These are phyloP conservation scores for Volvariella surrecta DNA, from an alignment of 1,284 basidiomycete species.

Conservation along the genomic window DNA sequence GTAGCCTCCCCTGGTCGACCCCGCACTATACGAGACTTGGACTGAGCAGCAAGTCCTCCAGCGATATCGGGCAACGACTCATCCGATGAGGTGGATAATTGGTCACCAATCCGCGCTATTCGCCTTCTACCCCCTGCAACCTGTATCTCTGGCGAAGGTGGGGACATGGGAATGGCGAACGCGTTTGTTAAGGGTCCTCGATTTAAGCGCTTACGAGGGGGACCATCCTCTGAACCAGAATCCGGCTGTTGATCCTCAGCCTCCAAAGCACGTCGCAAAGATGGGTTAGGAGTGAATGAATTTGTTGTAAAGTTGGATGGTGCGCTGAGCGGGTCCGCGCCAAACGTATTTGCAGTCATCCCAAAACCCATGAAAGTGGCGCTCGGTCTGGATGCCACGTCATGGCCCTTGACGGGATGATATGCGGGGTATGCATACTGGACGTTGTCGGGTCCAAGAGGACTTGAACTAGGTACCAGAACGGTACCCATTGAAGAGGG, in stretches of 20 bases:
- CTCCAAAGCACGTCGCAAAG: constrained; percentile 33
- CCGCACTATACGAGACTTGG: constrained; percentile 45
- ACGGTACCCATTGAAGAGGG: constrained; percentile 38
- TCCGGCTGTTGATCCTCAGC: constrained; percentile 17
- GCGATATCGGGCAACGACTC: constrained; percentile 47
- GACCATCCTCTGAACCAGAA: constrained; percentile 37
- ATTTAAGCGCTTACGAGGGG: constrained; percentile 62
- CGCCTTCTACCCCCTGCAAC: constrained; percentile 42
- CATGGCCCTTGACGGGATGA: constrained; percentile 23
- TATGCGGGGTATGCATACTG: constrained; percentile 28
- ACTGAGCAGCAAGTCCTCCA: constrained; percentile 30
- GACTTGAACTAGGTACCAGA: constrained; percentile 71
- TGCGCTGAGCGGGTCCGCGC: constrained; percentile 47
- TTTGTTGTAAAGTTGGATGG: constrained; percentile 50
- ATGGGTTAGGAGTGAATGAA: constrained; percentile 34
- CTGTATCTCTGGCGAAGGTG: constrained; percentile 50
- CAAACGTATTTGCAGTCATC: constrained; percentile 23
- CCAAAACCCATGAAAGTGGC: constrained; percentile 24
- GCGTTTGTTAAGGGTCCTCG: constrained; percentile 35
- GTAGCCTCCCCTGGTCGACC: constrained; percentile 29
- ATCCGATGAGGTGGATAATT: constrained; percentile 48
- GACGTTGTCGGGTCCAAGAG: constrained; percentile 32
- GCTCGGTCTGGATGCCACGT: constrained; percentile 35
- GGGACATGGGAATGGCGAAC: constrained; percentile 31
- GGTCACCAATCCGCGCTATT: constrained; percentile 24